These are phyloP conservation scores for Orbilia javanica DNA, from an alignment of 2,329 filamentous ascomycete genomes.

Conservation along the genomic window DNA sequence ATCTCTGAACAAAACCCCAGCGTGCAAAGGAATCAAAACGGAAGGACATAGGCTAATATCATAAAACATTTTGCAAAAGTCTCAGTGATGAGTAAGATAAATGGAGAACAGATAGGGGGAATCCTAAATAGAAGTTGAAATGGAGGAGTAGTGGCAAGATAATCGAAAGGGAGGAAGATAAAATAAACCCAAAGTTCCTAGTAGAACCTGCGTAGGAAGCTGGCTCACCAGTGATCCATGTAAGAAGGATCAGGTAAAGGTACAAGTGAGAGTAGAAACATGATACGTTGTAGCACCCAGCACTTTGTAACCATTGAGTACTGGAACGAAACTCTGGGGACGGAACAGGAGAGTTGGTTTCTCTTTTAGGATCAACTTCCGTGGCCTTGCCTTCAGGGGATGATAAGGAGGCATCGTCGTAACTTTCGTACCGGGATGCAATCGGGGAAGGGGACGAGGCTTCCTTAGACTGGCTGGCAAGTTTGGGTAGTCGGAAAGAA, in stretches of 20 bases:
- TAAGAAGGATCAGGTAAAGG: conserved; percentile 23
- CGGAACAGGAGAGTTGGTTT: neutral
- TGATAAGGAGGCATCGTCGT: neutral
- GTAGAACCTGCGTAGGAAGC: neutral
- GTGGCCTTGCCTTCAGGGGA: neutral
- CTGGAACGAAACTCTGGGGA: conserved; percentile 1
- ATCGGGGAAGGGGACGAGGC: neutral
- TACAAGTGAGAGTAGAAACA: conserved; percentile 27
- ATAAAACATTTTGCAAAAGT: conserved; percentile 8
- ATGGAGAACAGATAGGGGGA: conserved; percentile 34
- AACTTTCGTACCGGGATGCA: neutral
- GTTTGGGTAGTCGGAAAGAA: neutral
- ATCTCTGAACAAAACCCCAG: too few species aligned
- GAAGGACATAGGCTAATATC: neutral
- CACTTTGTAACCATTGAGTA: neutral
- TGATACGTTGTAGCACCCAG: neutral
- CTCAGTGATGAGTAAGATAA: neutral
- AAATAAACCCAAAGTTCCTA: neutral
- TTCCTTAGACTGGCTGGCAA: neutral
- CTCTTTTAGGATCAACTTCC: neutral
- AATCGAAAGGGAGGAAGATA: conserved; percentile 1
- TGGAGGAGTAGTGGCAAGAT: conserved; percentile 14
- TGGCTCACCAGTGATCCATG: conserved; percentile 21
- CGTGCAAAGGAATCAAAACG: too few species aligned
- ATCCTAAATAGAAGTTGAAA: conserved; percentile 17